phyloP scores from a whole-genome alignment of 345 rosid genomes.

The Brassica juncea region DNA sequence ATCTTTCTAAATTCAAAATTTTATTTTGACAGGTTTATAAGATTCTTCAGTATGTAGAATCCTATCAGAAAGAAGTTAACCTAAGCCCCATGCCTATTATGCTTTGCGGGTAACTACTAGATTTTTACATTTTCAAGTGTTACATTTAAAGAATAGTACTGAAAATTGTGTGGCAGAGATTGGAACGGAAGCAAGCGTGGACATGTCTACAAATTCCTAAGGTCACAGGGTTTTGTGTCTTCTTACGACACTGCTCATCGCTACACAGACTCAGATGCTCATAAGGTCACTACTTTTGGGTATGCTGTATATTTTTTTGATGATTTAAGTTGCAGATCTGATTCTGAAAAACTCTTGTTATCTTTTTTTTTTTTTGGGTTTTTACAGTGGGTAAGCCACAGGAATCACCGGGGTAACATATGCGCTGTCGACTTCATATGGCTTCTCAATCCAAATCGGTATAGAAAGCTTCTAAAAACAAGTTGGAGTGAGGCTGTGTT shows the following conservation, averaged over 20 bases:
- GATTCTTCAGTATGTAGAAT: conserved; percentile 77
- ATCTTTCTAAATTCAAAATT: neutral
- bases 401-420: conserved; percentile 88
- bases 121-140: neutral
- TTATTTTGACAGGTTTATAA: conserved; percentile 62
- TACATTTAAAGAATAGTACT: conserved; percentile 2
- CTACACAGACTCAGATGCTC: conserved; percentile 96
- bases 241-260: conserved; percentile 95
- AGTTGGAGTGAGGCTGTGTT: conserved; percentile 97
- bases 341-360: conserved; percentile 13
- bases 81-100: conserved; percentile 70
- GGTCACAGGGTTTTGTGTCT: conserved; percentile 93
- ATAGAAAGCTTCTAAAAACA: conserved; percentile 66
- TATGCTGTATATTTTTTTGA: conserved; percentile 38
- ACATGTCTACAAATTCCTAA: conserved; percentile 87
- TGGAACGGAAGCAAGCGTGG: conserved; percentile 99
- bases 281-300: conserved; percentile 65
- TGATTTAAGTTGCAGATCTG: conserved; percentile 1
- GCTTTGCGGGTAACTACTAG: conserved; percentile 72
- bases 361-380: neutral
- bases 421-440: conserved; percentile 98
- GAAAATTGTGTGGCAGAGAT: conserved; percentile 50
- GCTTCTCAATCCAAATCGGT: conserved; percentile 90
- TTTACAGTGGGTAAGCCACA: conserved; percentile 94
- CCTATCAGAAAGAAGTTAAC: conserved; percentile 75